These are phyloP conservation scores for Phellinidium pouzarii DNA, from an alignment of 1,284 basidiomycete genomes.

Conservation along the genomic window DNA sequence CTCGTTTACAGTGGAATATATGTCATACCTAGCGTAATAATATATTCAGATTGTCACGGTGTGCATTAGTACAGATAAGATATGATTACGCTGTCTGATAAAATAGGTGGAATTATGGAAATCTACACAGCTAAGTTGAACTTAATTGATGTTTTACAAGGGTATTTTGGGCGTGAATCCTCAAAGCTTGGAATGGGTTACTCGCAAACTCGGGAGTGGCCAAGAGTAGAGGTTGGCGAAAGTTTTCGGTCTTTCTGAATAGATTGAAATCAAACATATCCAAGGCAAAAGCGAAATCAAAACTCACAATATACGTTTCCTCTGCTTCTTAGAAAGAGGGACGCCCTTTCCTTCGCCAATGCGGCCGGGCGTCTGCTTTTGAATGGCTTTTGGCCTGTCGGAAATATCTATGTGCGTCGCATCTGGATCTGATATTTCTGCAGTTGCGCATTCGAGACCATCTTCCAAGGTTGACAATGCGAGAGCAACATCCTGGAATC, in stretches of 20 bases:
- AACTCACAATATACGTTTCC: constrained; percentile 64
- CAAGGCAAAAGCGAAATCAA: not conserved
- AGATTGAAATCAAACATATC: not conserved
- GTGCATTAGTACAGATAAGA: too few relatives aligned
- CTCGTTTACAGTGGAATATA: constrained; percentile 9
- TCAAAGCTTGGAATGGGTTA: constrained; percentile 74
- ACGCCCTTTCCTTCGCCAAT: constrained; percentile 65
- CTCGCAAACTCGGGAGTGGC: constrained; percentile 57
- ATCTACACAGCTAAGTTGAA: not conserved
- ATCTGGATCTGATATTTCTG: constrained; percentile 16
- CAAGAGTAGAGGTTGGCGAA: constrained; percentile 67
- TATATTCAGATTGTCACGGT: too few relatives aligned
- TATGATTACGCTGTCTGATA: too few relatives aligned
- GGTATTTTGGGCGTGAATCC: constrained; percentile 75
- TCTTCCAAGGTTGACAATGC: constrained; percentile 49
- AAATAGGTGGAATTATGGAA: too few relatives aligned
- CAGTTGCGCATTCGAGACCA: constrained; percentile 19
- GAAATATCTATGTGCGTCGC: constrained; percentile 20
- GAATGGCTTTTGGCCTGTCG: constrained; percentile 21
- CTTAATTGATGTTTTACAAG: constrained; percentile 43
- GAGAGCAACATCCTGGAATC: constrained; percentile 50
- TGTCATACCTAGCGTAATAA: constrained; percentile 19
- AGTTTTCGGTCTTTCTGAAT: constrained; percentile 55
- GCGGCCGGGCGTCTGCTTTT: constrained; percentile 36
- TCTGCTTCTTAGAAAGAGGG: constrained; percentile 57